A percentile compares a stretch with the other conserved stretches of the same genome.
Evolutionary conservation across 106 monocot genomes (phyloP).

Genomic region (Dioscorea dumetorum): DNA sequence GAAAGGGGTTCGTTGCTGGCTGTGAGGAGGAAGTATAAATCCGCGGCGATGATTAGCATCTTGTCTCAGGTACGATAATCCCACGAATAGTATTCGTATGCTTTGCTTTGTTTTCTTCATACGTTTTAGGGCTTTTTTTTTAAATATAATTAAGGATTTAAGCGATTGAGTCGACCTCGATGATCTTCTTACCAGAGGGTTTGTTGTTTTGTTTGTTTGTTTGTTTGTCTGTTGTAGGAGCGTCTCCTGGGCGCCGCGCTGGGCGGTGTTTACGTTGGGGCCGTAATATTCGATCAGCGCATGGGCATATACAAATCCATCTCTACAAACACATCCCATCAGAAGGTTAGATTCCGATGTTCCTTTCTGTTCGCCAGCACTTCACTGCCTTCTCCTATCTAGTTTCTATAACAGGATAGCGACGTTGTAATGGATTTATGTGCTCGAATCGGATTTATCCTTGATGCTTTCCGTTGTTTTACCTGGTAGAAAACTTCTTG

Average conservation of each 20-base stretch:
- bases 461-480: no score
- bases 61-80: conserved; percentile 29
- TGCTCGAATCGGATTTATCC: no score
- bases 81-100: not conserved
- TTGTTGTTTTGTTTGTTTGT: not conserved
- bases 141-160: not conserved
- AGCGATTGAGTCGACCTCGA: no score
- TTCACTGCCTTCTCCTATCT: not conserved
- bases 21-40: not conserved
- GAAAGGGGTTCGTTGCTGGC: no score
- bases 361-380: not conserved
- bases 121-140: not conserved
- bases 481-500: no score
- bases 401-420: not conserved
- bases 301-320: conserved; percentile 45
- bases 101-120: not conserved
- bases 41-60: conserved; percentile 38
- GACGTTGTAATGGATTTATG: not conserved
- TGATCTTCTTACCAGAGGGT: not conserved
- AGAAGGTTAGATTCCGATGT: conserved; percentile 7
- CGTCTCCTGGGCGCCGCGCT: conserved; percentile 51
- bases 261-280: conserved; percentile 38
- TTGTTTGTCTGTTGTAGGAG: conserved; percentile 31
- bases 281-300: conserved; percentile 37
- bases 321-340: conserved; percentile 5